A percentile compares a stretch with the other conserved stretches of the same genome.
Conservation (phyloP, 176 grass and related monocot species). For the Oryza coarctata region DNA sequence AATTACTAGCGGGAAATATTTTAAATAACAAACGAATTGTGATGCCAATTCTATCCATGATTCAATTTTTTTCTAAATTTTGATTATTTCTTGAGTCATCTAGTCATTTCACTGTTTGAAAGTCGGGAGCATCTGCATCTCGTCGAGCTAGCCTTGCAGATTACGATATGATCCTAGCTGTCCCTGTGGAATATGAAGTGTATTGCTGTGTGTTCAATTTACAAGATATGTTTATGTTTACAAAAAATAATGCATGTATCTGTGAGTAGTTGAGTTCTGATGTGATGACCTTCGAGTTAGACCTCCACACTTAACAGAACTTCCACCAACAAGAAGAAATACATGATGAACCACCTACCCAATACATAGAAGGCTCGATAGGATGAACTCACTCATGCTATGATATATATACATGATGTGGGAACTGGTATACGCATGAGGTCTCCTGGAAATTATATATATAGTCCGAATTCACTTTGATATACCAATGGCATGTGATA, state of each 20-base stretch:
- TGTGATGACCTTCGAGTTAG: neutral
- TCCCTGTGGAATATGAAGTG: neutral
- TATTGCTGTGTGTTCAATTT: neutral
- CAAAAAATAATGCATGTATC: neutral
- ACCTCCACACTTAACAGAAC: neutral
- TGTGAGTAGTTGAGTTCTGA: neutral
- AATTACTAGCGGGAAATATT: neutral
- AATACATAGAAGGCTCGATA: neutral
- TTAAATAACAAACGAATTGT: neutral
- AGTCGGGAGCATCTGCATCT: neutral
- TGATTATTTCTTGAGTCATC: neutral
- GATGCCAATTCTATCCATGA: too few species aligned
- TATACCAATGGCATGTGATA: neutral
- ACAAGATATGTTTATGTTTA: conserved; percentile 5
- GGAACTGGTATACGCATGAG: neutral
- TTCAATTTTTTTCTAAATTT: neutral
- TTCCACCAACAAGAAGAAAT: neutral
- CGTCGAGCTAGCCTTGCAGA: neutral
- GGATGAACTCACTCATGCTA: neutral
- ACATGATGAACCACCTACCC: neutral
- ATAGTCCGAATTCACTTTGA: conserved; percentile 1
- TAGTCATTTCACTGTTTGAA: neutral
- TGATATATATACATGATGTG: neutral
- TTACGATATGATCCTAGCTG: neutral
- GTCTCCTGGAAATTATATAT: neutral